Conservation (phyloP, 768 basidiomycete species). For the Pholiota conissans region DNA sequence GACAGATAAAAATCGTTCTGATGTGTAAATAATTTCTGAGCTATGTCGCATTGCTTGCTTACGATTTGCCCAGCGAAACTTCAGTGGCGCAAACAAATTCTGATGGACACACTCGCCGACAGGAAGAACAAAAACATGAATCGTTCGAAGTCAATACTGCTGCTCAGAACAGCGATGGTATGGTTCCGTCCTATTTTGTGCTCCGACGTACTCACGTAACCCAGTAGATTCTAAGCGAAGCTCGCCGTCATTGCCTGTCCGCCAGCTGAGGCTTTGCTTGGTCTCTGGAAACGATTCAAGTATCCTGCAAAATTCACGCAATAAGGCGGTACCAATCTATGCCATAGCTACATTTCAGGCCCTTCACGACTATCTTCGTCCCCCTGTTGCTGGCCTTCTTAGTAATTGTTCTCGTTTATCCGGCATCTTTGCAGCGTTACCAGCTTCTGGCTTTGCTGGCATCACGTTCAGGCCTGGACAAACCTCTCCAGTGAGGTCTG, state of each 20-base stretch:
- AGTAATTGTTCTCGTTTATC: constrained; percentile 68
- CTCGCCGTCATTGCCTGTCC: constrained; percentile 87
- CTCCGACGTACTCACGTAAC: constrained; percentile 1
- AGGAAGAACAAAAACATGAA: constrained; percentile 45
- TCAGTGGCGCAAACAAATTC: constrained; percentile 67
- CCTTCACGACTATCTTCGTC: constrained; percentile 92
- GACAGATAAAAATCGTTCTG: constrained; percentile 60
- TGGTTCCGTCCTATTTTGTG: constrained; percentile 19
- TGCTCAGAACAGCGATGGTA: constrained; percentile 79
- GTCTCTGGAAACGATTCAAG: constrained; percentile 87
- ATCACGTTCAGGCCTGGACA: constrained; percentile 42
- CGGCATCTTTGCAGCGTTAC: constrained; percentile 89
- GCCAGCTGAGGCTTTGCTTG: constrained; percentile 86
- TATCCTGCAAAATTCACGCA: constrained; percentile 81
- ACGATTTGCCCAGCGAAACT: constrained; percentile 49
- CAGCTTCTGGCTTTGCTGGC: constrained; percentile 69
- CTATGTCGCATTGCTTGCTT: background rate
- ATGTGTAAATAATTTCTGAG: constrained; percentile 36
- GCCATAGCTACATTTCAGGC: constrained; percentile 98
- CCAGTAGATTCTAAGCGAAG: constrained; percentile 81
- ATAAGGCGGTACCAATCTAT: constrained; percentile 95
- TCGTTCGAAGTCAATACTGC: constrained; percentile 92
- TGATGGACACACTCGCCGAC: constrained; percentile 76
- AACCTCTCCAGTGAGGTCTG: constrained; percentile 31
- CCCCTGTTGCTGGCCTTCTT: constrained; percentile 76